Conservation (phyloP, 2,329 filamentous ascomycete genomes). For the Xylariales sp. region DNA sequence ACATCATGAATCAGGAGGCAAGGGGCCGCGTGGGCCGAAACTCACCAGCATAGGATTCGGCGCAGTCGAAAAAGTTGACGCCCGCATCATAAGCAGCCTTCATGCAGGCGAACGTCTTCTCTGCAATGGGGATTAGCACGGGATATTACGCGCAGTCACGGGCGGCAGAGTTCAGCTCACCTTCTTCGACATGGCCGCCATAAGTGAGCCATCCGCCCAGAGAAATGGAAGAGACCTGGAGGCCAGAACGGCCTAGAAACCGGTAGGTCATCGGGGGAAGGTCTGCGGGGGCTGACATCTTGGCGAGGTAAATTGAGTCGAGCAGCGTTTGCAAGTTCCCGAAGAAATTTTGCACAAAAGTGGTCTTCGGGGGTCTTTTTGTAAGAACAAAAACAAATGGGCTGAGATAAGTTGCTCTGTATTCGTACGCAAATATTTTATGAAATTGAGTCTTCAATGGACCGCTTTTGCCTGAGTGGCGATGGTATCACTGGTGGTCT, state of each 20-base stretch:
- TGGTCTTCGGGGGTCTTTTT: too few relatives aligned
- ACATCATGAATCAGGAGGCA: not conserved
- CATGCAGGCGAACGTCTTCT: conserved; percentile 56
- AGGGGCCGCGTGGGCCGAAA: too few relatives aligned
- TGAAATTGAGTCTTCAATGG: too few relatives aligned
- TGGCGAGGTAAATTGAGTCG: too few relatives aligned
- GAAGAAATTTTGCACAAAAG: too few relatives aligned
- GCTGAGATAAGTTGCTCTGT: too few relatives aligned
- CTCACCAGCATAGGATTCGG: conserved; percentile 32
- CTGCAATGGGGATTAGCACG: conserved; percentile 24
- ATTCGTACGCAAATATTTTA: too few relatives aligned
- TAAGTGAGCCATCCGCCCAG: conserved; percentile 72
- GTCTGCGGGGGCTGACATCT: not conserved
- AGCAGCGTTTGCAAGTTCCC: too few relatives aligned
- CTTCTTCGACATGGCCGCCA: conserved; percentile 66
- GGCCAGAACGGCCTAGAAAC: conserved; percentile 64
- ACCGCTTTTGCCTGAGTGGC: too few relatives aligned
- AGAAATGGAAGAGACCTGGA: conserved; percentile 70
- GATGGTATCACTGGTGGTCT: too few relatives aligned
- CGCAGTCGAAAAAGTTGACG: conserved; percentile 60
- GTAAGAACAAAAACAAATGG: too few relatives aligned
- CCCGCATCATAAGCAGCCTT: conserved; percentile 56
- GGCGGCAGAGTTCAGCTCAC: conserved; percentile 34
- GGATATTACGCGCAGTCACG: too few relatives aligned
- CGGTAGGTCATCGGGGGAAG: conserved; percentile 42